Evolutionary conservation across 2,329 filamentous ascomycete genomes (phyloP).

Genomic region (Elsinoe necatrix): DNA sequence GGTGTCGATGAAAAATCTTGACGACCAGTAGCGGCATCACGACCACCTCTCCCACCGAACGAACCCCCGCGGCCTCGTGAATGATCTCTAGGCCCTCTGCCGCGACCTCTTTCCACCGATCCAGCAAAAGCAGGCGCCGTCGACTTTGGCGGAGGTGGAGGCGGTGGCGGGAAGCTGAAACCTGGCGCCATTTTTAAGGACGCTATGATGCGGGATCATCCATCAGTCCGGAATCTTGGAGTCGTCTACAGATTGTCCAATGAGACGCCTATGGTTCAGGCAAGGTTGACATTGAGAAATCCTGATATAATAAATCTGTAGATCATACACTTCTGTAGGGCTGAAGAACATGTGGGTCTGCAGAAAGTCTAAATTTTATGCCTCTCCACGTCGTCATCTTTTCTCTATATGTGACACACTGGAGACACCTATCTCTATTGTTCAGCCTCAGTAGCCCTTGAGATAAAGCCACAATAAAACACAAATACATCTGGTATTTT

Average conservation of each 20-base stretch:
- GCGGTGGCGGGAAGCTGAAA: constrained; percentile 43
- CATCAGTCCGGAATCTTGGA: too few relatives aligned
- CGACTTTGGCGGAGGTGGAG: constrained; percentile 34
- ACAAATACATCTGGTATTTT: too few relatives aligned
- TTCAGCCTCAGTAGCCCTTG: too few relatives aligned
- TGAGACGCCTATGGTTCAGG: too few relatives aligned
- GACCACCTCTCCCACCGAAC: constrained; percentile 5
- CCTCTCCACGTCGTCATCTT: neutral
- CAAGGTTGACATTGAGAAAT: too few relatives aligned
- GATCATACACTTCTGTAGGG: neutral
- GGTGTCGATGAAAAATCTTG: neutral
- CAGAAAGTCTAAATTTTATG: constrained; percentile 7
- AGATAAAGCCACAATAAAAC: too few relatives aligned
- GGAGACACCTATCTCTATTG: constrained; percentile 9
- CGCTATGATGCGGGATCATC: too few relatives aligned
- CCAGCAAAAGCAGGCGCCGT: constrained; percentile 14
- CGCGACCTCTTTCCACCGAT: constrained; percentile 25
- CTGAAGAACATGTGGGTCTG: constrained; percentile 13
- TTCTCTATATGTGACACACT: neutral
- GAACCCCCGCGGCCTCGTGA: constrained; percentile 20
- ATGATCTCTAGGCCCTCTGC: constrained; percentile 17
- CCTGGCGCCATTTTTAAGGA: constrained; percentile 19
- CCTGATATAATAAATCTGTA: neutral
- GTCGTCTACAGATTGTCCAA: too few relatives aligned
- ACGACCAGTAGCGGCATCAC: neutral